phyloP scores from a whole-genome alignment of 1,284 basidiomycete genomes.

The Cutaneotrichosporon dermatis region DNA sequence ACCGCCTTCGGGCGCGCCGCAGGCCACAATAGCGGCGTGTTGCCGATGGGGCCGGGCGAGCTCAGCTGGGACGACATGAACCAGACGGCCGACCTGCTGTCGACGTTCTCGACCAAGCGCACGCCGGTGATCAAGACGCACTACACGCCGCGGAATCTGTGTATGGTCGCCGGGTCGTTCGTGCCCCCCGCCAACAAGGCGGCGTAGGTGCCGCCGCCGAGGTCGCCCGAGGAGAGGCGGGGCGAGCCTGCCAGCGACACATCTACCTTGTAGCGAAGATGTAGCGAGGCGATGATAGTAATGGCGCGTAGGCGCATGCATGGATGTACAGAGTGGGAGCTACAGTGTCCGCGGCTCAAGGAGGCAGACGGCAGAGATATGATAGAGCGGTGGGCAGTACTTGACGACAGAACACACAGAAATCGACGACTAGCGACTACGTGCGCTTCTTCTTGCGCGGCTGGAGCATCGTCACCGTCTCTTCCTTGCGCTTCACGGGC shows the following conservation, averaged over 20 bases:
- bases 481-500: conserved; percentile 31
- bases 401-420: too few relatives aligned
- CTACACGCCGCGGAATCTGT: conserved; percentile 90
- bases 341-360: too few relatives aligned
- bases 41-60: conserved; percentile 39
- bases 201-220: background rate
- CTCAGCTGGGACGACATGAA: conserved; percentile 31
- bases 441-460: conserved; percentile 46
- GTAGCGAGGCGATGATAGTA: background rate
- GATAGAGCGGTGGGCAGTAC: too few relatives aligned
- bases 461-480: conserved; percentile 47
- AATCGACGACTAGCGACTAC: background rate
- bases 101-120: conserved; percentile 90
- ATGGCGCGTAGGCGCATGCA: conserved; percentile 10
- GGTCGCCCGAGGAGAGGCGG: too few relatives aligned
- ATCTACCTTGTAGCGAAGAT: too few relatives aligned
- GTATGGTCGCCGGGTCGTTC: conserved; percentile 72
- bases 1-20: background rate
- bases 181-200: conserved; percentile 36
- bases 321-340: conserved; percentile 13
- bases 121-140: conserved; percentile 89
- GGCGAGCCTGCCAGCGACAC: too few relatives aligned
- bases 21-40: conserved; percentile 11
- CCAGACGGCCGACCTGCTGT: conserved; percentile 66
- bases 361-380: too few relatives aligned